A percentile compares a stretch with the other conserved stretches of the same genome.
Evolutionary conservation across 108 stramenopile genomes (phyloP).

Genomic region (Fragilaria crotonensis): DNA sequence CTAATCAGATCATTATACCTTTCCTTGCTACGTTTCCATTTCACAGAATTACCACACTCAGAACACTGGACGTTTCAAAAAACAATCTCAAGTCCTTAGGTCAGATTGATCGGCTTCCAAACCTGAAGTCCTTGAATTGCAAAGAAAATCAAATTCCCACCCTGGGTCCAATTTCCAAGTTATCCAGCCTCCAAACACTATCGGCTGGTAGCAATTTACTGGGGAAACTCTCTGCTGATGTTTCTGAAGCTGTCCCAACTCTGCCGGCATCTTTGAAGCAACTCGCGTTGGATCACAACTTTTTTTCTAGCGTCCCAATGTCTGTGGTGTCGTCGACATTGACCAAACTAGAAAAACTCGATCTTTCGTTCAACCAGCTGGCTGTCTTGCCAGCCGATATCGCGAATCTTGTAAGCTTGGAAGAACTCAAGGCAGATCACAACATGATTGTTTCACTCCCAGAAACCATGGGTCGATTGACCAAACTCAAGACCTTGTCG

Average conservation of each 20-base stretch:
- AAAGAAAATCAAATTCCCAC: constrained; percentile 59
- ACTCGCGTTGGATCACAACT: constrained; percentile 48
- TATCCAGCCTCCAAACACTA: constrained; percentile 66
- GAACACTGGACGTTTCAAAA: constrained; percentile 70
- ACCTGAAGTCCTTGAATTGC: constrained; percentile 71
- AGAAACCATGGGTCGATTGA: constrained; percentile 43
- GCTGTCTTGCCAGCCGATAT: constrained; percentile 55
- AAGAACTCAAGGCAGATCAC: constrained; percentile 64
- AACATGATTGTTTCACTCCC: constrained; percentile 65
- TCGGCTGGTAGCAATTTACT: constrained; percentile 55
- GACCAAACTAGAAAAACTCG: constrained; percentile 51
- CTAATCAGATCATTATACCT: background rate
- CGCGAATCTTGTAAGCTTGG: constrained; percentile 37
- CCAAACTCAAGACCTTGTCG: constrained; percentile 63
- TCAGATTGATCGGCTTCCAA: constrained; percentile 35
- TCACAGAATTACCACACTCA: constrained; percentile 45
- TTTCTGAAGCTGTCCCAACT: background rate
- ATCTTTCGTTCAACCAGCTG: constrained; percentile 61
- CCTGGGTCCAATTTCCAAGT: constrained; percentile 34
- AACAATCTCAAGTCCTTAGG: constrained; percentile 50
- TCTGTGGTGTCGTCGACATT: constrained; percentile 20
- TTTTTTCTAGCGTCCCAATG: constrained; percentile 42
- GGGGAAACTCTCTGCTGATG: constrained; percentile 20
- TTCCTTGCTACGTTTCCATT: constrained; percentile 3
- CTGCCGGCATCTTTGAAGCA: constrained; percentile 57